Evolutionary conservation across 352 stramenopile species (phyloP), one percentile per base, ranked within the genome.

Genomic region (Phytophthora fragariaefolia): DNA sequence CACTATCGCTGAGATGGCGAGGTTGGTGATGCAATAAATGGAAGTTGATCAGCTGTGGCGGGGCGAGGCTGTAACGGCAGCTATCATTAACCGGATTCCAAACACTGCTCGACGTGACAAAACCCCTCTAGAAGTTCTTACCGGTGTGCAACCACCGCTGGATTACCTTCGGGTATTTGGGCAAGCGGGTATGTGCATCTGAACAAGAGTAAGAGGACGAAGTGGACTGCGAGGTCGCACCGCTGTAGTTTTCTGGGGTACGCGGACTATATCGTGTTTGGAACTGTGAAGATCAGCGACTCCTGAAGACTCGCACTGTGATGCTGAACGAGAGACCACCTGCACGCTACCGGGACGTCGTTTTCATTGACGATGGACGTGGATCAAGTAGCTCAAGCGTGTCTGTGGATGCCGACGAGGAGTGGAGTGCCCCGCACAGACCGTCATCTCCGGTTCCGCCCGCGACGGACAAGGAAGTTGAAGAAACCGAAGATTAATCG

Each of bases 81-180:
- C 58, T 38, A 4, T 55, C 5, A 17, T 55, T 6, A 73, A 73
- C 26, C 51, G 58, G 6, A 26, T 73, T 18, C 52, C 63, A 17
- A 71, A 66, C 22, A 27, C 58, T 17, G 49, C 58, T 12, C 63
- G 48, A 32, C 43, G 1, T 36, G 47, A 55, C 12, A 55, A 5
- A 30, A 66, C 30, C 2, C 63, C 63, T 9, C 62, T 65, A 26
- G 49, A 76, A 55, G 3, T 57, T 13, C 30, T 76, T 4, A 26
- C 12, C 17, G 48, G 55, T 5, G 9, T 40, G 10, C 64, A 68
- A 40, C 54, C 69, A 13, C 30, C 23, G 13, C 47, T 74, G 1
- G 38, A 65, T 13, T 22, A 66, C 26, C 15, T 70, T 1, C 52
- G 59, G 10, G 48, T 66, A 17, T 70, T 74, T 66, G 59, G 59